Base-by-base conservation (phyloP, 768 basidiomycete species). In the Collybia nuda region DNA sequence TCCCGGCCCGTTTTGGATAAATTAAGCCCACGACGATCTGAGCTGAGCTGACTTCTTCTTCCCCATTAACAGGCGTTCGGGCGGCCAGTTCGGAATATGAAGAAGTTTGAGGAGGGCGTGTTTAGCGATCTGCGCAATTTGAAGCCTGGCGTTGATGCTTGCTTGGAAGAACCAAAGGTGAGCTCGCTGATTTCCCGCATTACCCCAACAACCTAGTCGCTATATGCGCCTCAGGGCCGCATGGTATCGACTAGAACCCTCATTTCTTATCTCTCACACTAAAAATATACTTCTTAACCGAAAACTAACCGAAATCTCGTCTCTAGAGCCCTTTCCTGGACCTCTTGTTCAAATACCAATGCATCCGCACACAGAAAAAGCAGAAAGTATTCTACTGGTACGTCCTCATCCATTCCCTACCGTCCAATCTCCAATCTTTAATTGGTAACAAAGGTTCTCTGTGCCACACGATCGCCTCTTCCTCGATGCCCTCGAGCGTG, bases 311-410 rank as follows among this genome's bases (percentile, higher is more conserved):
- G 48, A 54, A 78, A 80, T 0, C 81, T 82, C 62, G 65, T 84
- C 35, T 21, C 12, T 62, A 96, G 94, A 90, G 91, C 40, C 88
- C 90, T 0, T 95, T 98, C 71, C 77, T 98, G 15, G 95, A 98
- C 59, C 78, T 95, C 22, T 72, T 98, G 8, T 97, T 97, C 82
- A 94, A 95, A 67, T 94, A 90, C 60, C 93, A 95, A 64, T 96
- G 94, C 65, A 97, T 98, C 57, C 84, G 95, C 35, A 98, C 95
- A 1, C 95, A 98, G 67, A 98, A 97, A 79, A 98, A 97, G 73
- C 95, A 96, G 73, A 94, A 98, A 67, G 95, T 98, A n/a, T 98
- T 97, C 64, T 97, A 91, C 67, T 98, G 95, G 94, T 91, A 57
- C 48, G 86, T 73, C 21, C 18, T 35, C 37, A 29, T 43, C 32